Conservation (phyloP, 2,329 filamentous ascomycete genomes). For the Talaromyces marneffei region DNA sequence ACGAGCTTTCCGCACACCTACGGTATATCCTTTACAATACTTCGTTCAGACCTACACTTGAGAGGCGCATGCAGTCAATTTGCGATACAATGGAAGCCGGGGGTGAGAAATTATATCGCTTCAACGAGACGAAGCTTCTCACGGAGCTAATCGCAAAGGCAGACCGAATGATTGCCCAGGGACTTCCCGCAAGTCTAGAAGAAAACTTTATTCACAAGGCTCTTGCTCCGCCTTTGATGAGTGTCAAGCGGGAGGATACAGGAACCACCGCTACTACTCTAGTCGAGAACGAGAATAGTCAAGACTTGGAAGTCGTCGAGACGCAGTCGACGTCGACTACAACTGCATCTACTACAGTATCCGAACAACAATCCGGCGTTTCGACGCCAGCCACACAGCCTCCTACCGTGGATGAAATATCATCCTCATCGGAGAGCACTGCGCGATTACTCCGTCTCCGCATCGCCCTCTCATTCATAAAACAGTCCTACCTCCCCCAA, state of each 20-base stretch:
- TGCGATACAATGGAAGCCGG: constrained; percentile 80
- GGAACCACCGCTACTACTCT: constrained; percentile 17
- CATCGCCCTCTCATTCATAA: constrained; percentile 47
- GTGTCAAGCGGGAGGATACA: constrained; percentile 55
- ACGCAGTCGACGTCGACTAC: constrained; percentile 30
- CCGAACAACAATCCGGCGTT: constrained; percentile 29
- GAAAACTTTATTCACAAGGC: constrained; percentile 72
- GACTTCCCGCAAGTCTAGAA: constrained; percentile 75
- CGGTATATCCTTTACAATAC: constrained; percentile 37
- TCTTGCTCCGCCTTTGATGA: constrained; percentile 69
- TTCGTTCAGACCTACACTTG: constrained; percentile 45
- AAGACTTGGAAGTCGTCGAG: constrained; percentile 24
- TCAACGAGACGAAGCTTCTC: constrained; percentile 67
- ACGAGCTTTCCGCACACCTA: constrained; percentile 38
- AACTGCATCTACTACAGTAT: constrained; percentile 21
- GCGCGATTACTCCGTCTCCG: constrained; percentile 43
- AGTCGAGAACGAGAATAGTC: constrained; percentile 25
- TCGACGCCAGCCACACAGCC: constrained; percentile 35
- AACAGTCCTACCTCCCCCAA: constrained; percentile 44
- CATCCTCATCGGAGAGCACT: constrained; percentile 32
- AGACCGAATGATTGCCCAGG: constrained; percentile 55
- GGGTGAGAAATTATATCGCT: constrained; percentile 77
- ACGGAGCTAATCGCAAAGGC: constrained; percentile 65
- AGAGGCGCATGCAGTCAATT: constrained; percentile 60
- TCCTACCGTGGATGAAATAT: constrained; percentile 22